Base-by-base conservation (phyloP, 129 eudicot genomes). In the Glebionis coronaria region DNA sequence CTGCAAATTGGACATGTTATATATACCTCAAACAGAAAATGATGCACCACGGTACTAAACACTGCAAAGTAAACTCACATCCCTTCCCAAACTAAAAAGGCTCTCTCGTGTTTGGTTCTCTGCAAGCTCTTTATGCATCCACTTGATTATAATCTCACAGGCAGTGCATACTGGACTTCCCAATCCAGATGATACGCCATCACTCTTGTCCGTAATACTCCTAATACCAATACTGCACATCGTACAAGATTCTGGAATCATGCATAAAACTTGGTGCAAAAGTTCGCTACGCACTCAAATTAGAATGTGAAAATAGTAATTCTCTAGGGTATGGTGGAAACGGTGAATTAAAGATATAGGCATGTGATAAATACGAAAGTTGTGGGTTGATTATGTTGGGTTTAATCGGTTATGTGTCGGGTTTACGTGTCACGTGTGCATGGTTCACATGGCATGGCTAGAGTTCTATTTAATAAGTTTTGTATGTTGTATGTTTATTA, bases 101-200 rank as follows among this genome's bases (percentile, higher is more conserved):
- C 9, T 9, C 8, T 46, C 13, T 46, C 46, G 67, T 49, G 47
- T 45, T 5, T 15, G 12, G 40, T 42, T 35, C 12, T 13, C 47
- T 19, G 13, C 2, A 6, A 91, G 40, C 50, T 64, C 79, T 12
- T 56, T 75, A 73, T 88, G 90, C 76, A 91, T 77, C 79, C 84
- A 72, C 2, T 78, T 80, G 42, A 91, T 82, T 12, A 84, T 63
- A 85, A 78, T 47, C 63, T 88, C 73, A 53, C 96, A 91, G 9
- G 76, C 76, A 13, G 67, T 70, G 71, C 97, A 91, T 74, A 76
- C 19, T 80, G 82, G 65, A 12, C 3, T 1, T 12, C 2, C 63
- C 27, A 62, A 38, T 42, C 76, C 79, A 61, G 78, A 35, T n/a
- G 82, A 76, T 19, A 65, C 55, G 47, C 9, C 42, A 11, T 44